Evolutionary conservation across 345 rosid species (phyloP), one percentile per base, ranked within the genome.

Genomic region (Erodium maritimum): DNA sequence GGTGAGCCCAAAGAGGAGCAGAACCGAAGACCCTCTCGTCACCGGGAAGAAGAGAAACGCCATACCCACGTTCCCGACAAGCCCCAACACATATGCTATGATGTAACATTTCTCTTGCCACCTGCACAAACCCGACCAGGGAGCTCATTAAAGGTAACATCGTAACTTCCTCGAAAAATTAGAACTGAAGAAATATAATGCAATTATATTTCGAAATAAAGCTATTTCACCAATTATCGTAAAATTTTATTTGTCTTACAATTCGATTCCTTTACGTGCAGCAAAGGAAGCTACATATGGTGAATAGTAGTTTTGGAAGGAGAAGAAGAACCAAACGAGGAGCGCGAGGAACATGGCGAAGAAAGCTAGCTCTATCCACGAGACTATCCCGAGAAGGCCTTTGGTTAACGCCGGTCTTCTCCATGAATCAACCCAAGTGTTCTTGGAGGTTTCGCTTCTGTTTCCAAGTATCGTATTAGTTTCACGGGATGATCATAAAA

Each of bases 301-400:
- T 63, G 73, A 73, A 55, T 56, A 24, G 20, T 54, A 33, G 22
- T 21, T 69, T 5, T 75, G 20, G 62, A 70, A 77, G 57, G 71
- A 66, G 1, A 62, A 57, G 17, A 75, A 58, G 51, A 78, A 77
- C 82, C 77, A 75, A 29, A 62, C 61, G 12, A 75, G 9, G 0
- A 75, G 63, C 3, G 71, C 69, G n/a, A 62, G 0, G 64, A 77
- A 75, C 80, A 77, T 75, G 21, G 23, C 17, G 34, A 70, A 22
- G 67, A 77, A 72, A 9, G 66, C 57, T 5, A 80, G 17, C 60
- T 77, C 85, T 21, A 24, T 71, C 50, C 73, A 71, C 0, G 82
- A 70, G 57, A 80, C 73, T 23, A 75, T 70, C 48, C 82, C 82
- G 1, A 80, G 65, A 19, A 80, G 80, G 4, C 82, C 80, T 60